A percentile compares a stretch with the other conserved stretches of the same genome.
Evolutionary conservation across 495 filamentous ascomycete species (phyloP).

Genomic region (Geopyxis carbonaria): DNA sequence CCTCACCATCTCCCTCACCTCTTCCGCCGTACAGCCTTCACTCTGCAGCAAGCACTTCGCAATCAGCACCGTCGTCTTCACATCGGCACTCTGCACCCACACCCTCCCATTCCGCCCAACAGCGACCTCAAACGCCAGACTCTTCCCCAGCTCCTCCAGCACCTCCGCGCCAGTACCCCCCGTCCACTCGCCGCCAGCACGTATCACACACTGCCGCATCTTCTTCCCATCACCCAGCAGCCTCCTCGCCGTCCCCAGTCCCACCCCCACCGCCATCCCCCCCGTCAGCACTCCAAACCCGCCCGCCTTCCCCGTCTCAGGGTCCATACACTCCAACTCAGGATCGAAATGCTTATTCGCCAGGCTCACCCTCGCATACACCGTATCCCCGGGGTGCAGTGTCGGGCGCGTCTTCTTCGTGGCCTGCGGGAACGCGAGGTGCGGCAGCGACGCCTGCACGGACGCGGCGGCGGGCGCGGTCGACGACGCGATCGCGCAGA

Average conservation of each 20-base stretch:
- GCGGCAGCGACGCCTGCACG: slow-evolving; percentile 56
- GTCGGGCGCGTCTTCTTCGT: slow-evolving; percentile 81
- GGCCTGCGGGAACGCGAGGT: slow-evolving; percentile 78
- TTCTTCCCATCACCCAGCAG: slow-evolving; percentile 34
- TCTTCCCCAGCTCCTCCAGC: slow-evolving; percentile 64
- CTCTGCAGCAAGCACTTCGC: slow-evolving; percentile 65
- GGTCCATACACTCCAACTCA: slow-evolving; percentile 75
- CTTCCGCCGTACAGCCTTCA: slow-evolving; percentile 47
- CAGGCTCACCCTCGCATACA: slow-evolving; percentile 66
- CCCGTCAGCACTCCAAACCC: slow-evolving; percentile 72
- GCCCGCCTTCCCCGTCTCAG: slow-evolving; percentile 72
- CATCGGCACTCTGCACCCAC: slow-evolving; percentile 64
- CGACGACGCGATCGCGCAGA: slow-evolving; percentile 40
- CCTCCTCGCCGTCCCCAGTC: slow-evolving; percentile 60
- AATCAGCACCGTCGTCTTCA: slow-evolving; percentile 52
- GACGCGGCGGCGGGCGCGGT: slow-evolving; percentile 45
- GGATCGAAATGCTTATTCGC: slow-evolving; percentile 69
- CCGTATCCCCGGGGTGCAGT: slow-evolving; percentile 52
- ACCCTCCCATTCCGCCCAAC: slow-evolving; percentile 87
- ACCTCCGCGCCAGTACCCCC: slow-evolving; percentile 49
- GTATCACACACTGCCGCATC: slow-evolving; percentile 28
- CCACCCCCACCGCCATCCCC: slow-evolving; percentile 75
- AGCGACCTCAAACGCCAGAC: slow-evolving; percentile 75
- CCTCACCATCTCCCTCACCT: slow-evolving; percentile 66
- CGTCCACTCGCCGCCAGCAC: slow-evolving; percentile 42